Conservation (phyloP, 306 rosid species). For the Ammopiptanthus mongolicus region DNA sequence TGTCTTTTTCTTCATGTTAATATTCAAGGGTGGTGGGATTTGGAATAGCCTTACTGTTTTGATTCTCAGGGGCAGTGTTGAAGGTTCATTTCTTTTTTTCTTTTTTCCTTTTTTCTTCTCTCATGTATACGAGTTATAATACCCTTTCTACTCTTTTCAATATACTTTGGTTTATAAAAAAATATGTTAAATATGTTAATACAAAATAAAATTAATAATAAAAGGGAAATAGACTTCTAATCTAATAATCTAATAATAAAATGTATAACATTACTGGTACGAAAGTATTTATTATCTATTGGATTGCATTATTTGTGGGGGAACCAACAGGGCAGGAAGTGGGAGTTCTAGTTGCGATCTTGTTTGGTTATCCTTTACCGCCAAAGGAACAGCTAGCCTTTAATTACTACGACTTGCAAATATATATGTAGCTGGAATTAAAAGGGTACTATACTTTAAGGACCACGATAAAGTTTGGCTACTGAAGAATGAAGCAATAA, state of each 20-base stretch:
- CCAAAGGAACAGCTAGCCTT: not conserved
- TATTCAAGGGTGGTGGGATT: too few relatives aligned
- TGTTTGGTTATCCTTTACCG: not conserved
- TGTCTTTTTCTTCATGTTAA: too few relatives aligned
- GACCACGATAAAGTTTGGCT: conserved; percentile 19
- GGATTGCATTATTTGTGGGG: not conserved
- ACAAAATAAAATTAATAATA: not conserved
- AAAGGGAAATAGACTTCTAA: not conserved
- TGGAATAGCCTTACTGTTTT: too few relatives aligned
- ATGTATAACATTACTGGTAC: not conserved
- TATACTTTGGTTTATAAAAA: too few relatives aligned
- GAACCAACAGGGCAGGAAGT: not conserved
- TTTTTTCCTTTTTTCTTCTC: too few relatives aligned
- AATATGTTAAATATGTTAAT: not conserved
- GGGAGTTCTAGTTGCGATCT: not conserved
- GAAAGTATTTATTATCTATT: not conserved
- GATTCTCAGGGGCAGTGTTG: too few relatives aligned
- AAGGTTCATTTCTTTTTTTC: too few relatives aligned
- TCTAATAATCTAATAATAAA: not conserved
- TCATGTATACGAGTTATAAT: too few relatives aligned
- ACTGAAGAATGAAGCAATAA: not conserved
- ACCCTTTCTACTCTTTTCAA: too few relatives aligned
- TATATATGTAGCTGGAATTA: too few relatives aligned
- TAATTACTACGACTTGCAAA: not conserved
- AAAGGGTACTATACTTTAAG: conserved; percentile 14